Percentiles rank a stretch among this genome's conserved stretches.
These are phyloP conservation scores for Exophiala calicioides DNA, from an alignment of 2,329 filamentous ascomycete genomes.

Conservation along the genomic window DNA sequence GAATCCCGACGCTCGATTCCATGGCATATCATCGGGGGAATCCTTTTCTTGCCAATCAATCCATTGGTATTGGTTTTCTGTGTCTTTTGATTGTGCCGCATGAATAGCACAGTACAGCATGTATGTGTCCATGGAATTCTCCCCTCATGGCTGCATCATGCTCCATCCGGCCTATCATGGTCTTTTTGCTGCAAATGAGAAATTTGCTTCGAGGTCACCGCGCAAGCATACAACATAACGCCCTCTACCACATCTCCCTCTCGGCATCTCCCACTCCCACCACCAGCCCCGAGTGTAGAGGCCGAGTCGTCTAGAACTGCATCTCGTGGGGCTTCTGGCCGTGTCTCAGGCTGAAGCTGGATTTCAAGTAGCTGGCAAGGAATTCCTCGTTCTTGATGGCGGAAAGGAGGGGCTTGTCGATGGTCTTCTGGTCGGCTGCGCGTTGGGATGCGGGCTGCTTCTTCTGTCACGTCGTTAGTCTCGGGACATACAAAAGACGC, in stretches of 20 bases:
- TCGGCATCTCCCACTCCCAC: background rate
- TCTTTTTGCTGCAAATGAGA: constrained; percentile 1
- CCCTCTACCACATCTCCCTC: constrained; percentile 1
- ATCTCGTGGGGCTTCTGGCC: constrained; percentile 99
- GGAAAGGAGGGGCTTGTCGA: constrained; percentile 94
- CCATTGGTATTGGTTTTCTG: background rate
- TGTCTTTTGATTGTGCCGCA: background rate
- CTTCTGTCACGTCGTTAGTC: constrained; percentile 68
- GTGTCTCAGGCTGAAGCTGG: constrained; percentile 97
- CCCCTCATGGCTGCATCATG: constrained; percentile 14
- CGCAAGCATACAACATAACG: constrained; percentile 13
- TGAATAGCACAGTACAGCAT: constrained; percentile 6
- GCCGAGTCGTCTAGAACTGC: constrained; percentile 72
- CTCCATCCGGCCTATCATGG: constrained; percentile 5
- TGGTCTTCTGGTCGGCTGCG: constrained; percentile 94
- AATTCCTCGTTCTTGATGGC: constrained; percentile 98
- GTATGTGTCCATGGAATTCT: constrained; percentile 12
- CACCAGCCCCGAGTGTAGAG: background rate
- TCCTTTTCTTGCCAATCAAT: constrained; percentile 5
- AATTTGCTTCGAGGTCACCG: constrained; percentile 12
- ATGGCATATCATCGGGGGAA: constrained; percentile 1
- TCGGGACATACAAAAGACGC: background rate
- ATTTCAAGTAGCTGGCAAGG: constrained; percentile 89
- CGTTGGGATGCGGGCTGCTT: constrained; percentile 91
- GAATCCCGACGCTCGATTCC: constrained; percentile 8